Base-by-base conservation (phyloP, 1,284 basidiomycete species). In the Amylostereum areolatum region DNA sequence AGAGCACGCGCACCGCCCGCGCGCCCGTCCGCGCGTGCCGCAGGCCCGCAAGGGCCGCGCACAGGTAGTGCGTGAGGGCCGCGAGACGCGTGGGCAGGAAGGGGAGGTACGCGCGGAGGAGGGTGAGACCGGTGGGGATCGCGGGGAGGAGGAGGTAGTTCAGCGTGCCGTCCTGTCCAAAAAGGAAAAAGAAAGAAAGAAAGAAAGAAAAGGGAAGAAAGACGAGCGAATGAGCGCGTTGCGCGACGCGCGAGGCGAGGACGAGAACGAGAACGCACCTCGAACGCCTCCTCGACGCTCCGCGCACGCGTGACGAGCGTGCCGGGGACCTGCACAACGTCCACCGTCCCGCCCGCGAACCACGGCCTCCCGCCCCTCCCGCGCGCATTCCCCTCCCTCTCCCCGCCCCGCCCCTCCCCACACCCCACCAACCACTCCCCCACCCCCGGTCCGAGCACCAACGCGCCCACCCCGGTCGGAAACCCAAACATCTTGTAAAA, bases 401-500 rank as follows among this genome's bases (percentile, higher is more conserved):
- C n/a, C n/a, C n/a, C n/a, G n/a, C n/a, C n/a, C n/a, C n/a, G n/a
- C n/a, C n/a, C n/a, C n/a, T n/a, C n/a, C n/a, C n/a, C n/a, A n/a
- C n/a, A n/a, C n/a, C n/a, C n/a, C 40, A 86, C 81, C 18, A 92
- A 67, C 3, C 92, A 71, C 27, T 85, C 86, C 32, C 90, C 89
- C 40, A 92, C 78, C 1, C 89, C 90, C 0, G 90, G 92, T 4
- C 89, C 89, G 59, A 83, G 92, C 32, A 93, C 66, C 2, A 93
- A 72, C 18, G 87, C 87, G 31, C 90, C 89, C 39, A 92, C 78
- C 2, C 89, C 90, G 0, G 90, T 93, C 6, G 90, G 90, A 58
- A 83, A 92, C 30, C 89, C 89, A 53, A 91, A 89, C 83, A 92
- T 90, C 59, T 93, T 93, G 71, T 93, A 93, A 58, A 92, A 89